Base-by-base conservation (phyloP, 176 grass and related monocot genomes). In the Triticum dicoccoides region DNA sequence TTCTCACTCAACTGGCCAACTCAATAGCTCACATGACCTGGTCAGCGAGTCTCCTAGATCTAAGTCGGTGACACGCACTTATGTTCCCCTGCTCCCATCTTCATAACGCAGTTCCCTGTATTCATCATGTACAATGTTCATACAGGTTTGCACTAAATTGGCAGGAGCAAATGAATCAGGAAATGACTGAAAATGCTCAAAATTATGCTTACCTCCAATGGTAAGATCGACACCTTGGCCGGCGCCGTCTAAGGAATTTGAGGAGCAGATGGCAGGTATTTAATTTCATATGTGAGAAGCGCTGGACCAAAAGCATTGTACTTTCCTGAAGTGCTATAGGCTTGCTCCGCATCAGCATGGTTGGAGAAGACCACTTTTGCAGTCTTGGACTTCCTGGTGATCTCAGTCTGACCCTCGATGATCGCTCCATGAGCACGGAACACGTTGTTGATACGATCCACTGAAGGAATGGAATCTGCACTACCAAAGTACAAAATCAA, bases 311-410 rank as follows among this genome's bases (percentile, higher is more conserved):
- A 94, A 9, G 69, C 85, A 11, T 64, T 87, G 66, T 81, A 79
- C 77, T 89, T 90, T 79, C 80, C 92, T 17, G 86, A 78, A 85
- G 80, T 97, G 72, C 78, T 92, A 61, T 66, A 83, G 33, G 88
- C 92, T 33, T 12, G 37, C 73, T 91, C 92, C 6, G 89, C 92
- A 84, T 92, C 92, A 71, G 75, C 61, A 24, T 35, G 45, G 9
- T 81, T 94, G 24, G 87, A 90, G 51, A 92, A 94, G 29, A 94
- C 83, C 24, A 93, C 84, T 82, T 70, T 95, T 24, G 84, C 93
- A 51, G 77, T 71, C 27, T 74, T 91, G 12, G 82, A 79, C 20
- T 85, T 89, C 80, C 49, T 79, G 59, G 85, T 63, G 76, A 86
- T 89, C 73, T 87, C 79, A 9, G 92, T 94, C 12, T 92, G 90